These are phyloP conservation scores for Colletotrichum sp. DNA, from an alignment of 2,329 filamentous ascomycete species.

Conservation along the genomic window DNA sequence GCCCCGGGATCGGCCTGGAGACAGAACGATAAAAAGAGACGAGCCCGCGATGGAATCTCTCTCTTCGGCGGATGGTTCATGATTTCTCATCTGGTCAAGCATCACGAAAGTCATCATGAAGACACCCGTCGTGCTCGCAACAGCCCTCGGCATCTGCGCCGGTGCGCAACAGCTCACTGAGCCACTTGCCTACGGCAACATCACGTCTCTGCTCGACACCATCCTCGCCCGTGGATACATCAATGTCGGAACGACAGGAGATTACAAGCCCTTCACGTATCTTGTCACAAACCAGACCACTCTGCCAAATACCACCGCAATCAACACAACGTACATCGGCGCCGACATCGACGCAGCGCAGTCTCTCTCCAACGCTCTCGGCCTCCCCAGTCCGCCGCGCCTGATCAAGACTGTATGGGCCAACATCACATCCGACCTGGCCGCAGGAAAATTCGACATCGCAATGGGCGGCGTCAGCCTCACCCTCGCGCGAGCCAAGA, in stretches of 20 bases:
- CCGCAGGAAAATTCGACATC: constrained; percentile 12
- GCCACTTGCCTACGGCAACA: background rate
- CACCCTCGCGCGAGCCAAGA: constrained; percentile 4
- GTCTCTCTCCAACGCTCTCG: constrained; percentile 19
- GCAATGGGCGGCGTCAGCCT: constrained; percentile 20
- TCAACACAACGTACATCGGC: constrained; percentile 19
- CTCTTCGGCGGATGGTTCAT: background rate
- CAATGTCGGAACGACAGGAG: constrained; percentile 16
- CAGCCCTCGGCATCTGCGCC: background rate
- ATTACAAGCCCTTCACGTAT: constrained; percentile 22
- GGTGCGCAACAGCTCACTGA: background rate
- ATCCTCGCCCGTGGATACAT: constrained; percentile 15
- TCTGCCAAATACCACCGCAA: background rate
- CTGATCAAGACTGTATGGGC: constrained; percentile 7
- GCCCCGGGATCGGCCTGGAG: constrained; percentile 9
- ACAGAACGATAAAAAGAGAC: background rate
- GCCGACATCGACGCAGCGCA: constrained; percentile 19
- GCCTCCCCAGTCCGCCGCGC: constrained; percentile 2
- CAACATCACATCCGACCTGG: constrained; percentile 14
- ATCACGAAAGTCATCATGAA: background rate
- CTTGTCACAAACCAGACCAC: constrained; percentile 3
- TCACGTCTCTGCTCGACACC: constrained; percentile 12
- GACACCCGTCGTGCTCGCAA: background rate
- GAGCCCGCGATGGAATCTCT: background rate
- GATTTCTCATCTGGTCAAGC: background rate